Percentiles rank a stretch among this genome's conserved stretches.
These are phyloP conservation scores for Eucalyptus paniculata DNA, from an alignment of 345 rosid species.

Conservation along the genomic window DNA sequence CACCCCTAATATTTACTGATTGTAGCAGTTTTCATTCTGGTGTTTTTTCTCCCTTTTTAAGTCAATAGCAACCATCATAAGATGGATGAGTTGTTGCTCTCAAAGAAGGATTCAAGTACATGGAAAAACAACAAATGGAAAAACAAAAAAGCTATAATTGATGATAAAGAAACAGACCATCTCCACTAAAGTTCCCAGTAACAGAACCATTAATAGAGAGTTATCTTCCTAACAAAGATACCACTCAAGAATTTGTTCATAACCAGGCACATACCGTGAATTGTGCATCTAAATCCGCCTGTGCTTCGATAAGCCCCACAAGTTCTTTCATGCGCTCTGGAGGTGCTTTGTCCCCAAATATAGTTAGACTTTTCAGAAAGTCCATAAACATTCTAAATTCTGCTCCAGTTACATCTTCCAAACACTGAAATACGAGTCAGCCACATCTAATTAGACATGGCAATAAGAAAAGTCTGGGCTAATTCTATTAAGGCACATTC, in stretches of 20 bases:
- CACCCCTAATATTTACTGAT: neutral
- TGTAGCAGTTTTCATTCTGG: neutral
- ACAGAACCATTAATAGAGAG: neutral
- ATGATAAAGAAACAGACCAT: neutral
- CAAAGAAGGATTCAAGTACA: neutral
- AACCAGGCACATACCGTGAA: conserved; percentile 48
- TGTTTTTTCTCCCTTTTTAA: neutral
- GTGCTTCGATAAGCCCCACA: conserved; percentile 79
- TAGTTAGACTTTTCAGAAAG: conserved; percentile 73
- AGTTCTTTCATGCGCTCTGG: conserved; percentile 93
- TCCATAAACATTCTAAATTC: conserved; percentile 99
- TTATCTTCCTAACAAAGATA: neutral
- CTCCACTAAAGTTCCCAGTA: neutral
- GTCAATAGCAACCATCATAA: neutral
- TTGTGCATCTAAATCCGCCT: conserved; percentile 91
- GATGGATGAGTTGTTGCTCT: neutral
- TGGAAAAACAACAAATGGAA: neutral
- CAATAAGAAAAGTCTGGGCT: neutral
- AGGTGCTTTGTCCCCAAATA: conserved; percentile 95
- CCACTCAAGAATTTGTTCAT: neutral
- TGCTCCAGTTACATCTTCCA: conserved; percentile 93
- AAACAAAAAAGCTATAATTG: neutral
- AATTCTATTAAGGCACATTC: neutral
- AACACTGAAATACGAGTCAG: conserved; percentile 41
- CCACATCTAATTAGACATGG: neutral